Conservation (phyloP, 257 asterid species). For the Thymus mandschuricus region DNA sequence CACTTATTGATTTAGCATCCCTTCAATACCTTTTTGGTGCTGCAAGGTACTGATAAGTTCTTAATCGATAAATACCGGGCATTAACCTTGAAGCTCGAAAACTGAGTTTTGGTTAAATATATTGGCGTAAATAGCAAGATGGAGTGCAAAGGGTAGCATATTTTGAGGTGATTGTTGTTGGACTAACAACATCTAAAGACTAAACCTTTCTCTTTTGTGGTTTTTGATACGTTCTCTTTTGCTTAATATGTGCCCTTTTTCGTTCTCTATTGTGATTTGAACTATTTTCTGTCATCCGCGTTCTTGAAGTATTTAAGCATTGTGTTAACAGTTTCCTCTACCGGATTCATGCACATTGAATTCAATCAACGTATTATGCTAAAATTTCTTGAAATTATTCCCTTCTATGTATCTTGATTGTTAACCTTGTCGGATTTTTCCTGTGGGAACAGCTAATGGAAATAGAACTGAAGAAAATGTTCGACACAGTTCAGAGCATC, state of each 20-base stretch:
- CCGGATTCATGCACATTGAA: not conserved
- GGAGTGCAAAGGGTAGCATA: not conserved
- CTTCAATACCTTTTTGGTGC: not conserved
- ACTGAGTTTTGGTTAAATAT: not conserved
- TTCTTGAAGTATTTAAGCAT: not conserved
- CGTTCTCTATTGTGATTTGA: not conserved
- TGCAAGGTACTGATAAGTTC: not conserved
- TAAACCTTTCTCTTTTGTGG: not conserved
- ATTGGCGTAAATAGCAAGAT: not conserved
- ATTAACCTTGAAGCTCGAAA: too few relatives aligned
- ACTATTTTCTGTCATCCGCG: slow-evolving; percentile 3
- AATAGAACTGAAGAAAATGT: slow-evolving; percentile 87
- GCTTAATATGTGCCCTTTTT: not conserved
- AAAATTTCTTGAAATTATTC: not conserved
- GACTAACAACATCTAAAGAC: not conserved
- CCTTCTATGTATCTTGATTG: not conserved
- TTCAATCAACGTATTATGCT: not conserved
- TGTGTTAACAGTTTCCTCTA: not conserved
- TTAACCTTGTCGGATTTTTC: slow-evolving; percentile 7
- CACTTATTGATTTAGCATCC: too few relatives aligned
- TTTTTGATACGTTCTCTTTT: not conserved
- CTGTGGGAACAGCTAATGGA: slow-evolving; percentile 69
- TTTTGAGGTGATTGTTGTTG: not conserved
- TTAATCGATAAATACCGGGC: too few relatives aligned
- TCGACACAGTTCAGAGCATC: slow-evolving; percentile 76